Percentiles rank a stretch among this genome's conserved stretches.
These are phyloP conservation scores for Crithidia bombi DNA, from an alignment of 208 protist genomes.

Conservation along the genomic window DNA sequence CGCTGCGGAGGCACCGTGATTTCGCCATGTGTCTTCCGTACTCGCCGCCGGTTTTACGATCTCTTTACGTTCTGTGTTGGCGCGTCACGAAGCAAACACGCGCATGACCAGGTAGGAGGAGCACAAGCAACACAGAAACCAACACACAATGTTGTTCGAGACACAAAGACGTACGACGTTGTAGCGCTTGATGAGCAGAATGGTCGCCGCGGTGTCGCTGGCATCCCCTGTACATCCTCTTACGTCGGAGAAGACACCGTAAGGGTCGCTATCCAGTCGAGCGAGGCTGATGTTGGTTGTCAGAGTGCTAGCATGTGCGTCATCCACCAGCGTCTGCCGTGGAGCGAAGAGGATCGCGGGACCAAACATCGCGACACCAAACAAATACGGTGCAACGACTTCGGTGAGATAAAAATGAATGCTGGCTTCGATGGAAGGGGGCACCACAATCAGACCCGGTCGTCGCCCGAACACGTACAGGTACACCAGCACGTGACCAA, in stretches of 20 bases:
- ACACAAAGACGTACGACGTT: slow-evolving; percentile 1
- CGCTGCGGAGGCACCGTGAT: too few species aligned
- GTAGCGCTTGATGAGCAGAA: not conserved
- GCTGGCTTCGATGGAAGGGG: slow-evolving; percentile 20
- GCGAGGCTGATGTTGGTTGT: slow-evolving; percentile 5
- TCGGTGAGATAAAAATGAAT: slow-evolving; percentile 3
- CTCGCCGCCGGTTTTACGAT: not conserved
- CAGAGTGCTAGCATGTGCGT: not conserved
- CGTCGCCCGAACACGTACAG: slow-evolving; percentile 32
- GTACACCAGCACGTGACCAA: slow-evolving; percentile 33
- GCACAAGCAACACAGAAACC: slow-evolving; percentile 16
- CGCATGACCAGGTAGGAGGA: slow-evolving; percentile 8
- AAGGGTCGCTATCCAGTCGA: not conserved
- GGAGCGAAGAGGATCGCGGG: slow-evolving; percentile 7
- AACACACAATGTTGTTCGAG: slow-evolving; percentile 14
- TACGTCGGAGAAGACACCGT: not conserved
- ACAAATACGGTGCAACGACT: slow-evolving; percentile 9
- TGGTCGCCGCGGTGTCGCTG: not conserved
- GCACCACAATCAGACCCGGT: slow-evolving; percentile 23
- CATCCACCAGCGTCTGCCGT: not conserved
- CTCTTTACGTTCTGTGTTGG: too few species aligned
- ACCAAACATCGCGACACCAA: slow-evolving; percentile 7
- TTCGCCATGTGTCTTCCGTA: not conserved
- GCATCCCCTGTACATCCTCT: not conserved
- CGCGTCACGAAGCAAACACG: slow-evolving; percentile 15